phyloP scores from a whole-genome alignment of 176 grass and related monocot species.

The Triticum timopheevii region DNA sequence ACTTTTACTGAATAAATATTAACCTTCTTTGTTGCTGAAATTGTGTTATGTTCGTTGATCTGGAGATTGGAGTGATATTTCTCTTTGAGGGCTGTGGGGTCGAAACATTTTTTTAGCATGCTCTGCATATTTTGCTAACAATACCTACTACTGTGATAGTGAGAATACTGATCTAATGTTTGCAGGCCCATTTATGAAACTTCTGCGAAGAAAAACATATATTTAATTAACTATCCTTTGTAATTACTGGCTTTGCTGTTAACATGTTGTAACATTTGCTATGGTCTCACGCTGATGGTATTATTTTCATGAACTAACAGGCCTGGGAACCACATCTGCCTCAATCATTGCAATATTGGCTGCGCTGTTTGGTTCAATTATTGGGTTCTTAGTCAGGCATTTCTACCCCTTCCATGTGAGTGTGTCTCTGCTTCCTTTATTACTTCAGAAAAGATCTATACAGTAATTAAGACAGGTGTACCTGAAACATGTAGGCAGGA shows the following conservation, averaged over 20 bases:
- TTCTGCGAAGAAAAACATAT: not conserved
- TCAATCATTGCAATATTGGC: slow-evolving; percentile 37
- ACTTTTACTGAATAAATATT: not conserved
- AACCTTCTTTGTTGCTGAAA: not conserved
- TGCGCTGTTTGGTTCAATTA: slow-evolving; percentile 30
- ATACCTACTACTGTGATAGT: not conserved
- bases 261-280: not conserved
- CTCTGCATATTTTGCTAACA: not conserved
- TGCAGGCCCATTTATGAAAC: not conserved
- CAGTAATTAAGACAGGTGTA: slow-evolving; percentile 9
- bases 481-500: slow-evolving; percentile 59
- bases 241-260: not conserved
- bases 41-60: not conserved
- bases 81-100: not conserved
- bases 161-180: not conserved
- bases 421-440: slow-evolving; percentile 23
- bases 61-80: not conserved
- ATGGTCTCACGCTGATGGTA: not conserved
- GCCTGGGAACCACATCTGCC: slow-evolving; percentile 22
- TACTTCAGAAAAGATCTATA: not conserved
- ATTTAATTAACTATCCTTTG: not conserved
- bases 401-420: slow-evolving; percentile 48
- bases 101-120: not conserved
- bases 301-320: slow-evolving; percentile 23
- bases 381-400: slow-evolving; percentile 37